phyloP scores from a whole-genome alignment of 1,139 yeast genomes.

The Yamadazyma kanchanaburiensis region DNA sequence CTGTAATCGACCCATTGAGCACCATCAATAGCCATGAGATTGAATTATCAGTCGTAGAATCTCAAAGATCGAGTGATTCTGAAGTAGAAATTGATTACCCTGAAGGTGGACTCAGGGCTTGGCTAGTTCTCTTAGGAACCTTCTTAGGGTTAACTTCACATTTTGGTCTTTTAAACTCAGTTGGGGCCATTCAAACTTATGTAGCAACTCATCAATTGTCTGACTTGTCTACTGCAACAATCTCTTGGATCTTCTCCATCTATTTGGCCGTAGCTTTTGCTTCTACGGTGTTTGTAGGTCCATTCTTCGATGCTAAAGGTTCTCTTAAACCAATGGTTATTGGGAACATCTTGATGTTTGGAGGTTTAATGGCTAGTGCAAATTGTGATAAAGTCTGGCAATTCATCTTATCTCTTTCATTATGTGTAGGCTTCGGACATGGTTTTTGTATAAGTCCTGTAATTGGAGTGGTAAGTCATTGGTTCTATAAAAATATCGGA shows the following conservation, averaged over 20 bases:
- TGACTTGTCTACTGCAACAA: conserved; percentile 38
- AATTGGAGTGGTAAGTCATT: conserved; percentile 57
- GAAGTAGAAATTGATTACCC: conserved; percentile 51
- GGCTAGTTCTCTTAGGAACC: conserved; percentile 61
- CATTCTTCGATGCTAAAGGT: conserved; percentile 48
- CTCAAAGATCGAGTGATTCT: no score
- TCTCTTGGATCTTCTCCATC: conserved; percentile 70
- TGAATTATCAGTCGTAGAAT: no score
- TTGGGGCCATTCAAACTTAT: conserved; percentile 67
- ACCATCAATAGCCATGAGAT: no score
- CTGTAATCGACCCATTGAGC: no score
- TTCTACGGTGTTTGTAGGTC: conserved; percentile 49
- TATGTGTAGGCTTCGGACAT: conserved; percentile 53
- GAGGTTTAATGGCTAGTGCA: conserved; percentile 52
- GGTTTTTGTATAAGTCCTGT: conserved; percentile 57
- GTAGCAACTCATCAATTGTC: conserved; percentile 51
- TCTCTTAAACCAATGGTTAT: conserved; percentile 37
- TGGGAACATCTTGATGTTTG: conserved; percentile 42
- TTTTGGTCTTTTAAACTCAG: conserved; percentile 59
- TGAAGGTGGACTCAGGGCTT: conserved; percentile 61
- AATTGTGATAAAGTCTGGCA: conserved; percentile 48
- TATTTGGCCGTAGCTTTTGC: conserved; percentile 55
- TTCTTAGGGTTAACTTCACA: conserved; percentile 55
- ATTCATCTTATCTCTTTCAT: conserved; percentile 47
- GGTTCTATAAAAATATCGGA: conserved; percentile 52